Evolutionary conservation across 768 basidiomycete genomes (phyloP).

Genomic region (Harrya chromipes): DNA sequence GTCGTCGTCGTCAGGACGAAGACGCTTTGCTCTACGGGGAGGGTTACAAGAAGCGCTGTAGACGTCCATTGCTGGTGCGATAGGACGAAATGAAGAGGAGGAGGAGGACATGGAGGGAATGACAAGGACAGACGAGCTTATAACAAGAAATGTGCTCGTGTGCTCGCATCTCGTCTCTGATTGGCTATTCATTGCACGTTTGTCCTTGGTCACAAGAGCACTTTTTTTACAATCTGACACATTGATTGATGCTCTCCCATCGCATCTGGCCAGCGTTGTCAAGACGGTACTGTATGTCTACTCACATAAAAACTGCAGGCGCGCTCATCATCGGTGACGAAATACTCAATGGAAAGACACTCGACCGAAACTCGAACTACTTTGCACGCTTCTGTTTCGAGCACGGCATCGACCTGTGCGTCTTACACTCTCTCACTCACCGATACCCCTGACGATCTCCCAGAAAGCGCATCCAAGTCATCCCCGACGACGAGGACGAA

Average conservation of each 20-base stretch:
- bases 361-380: conserved; percentile 79
- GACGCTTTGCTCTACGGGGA: conserved; percentile 44
- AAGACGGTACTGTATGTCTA: too few relatives aligned
- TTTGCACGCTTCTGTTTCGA: conserved; percentile 90
- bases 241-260: too few relatives aligned
- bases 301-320: conserved; percentile 64
- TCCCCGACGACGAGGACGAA: conserved; percentile 86
- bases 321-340: conserved; percentile 85
- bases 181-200: conserved; percentile 24
- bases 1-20: conserved; percentile 20
- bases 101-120: conserved; percentile 10
- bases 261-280: too few relatives aligned
- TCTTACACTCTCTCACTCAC: not conserved
- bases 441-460: not conserved
- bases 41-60: conserved; percentile 44
- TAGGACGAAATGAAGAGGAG: conserved; percentile 23
- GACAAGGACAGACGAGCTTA: conserved; percentile 7
- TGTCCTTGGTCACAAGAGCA: conserved; percentile 13
- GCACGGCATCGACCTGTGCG: conserved; percentile 76
- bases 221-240: not conserved
- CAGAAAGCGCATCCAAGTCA: conserved; percentile 87
- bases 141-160: not conserved
- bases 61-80: conserved; percentile 27
- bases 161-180: conserved; percentile 25
- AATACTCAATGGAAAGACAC: conserved; percentile 89